A percentile compares a stretch with the other conserved stretches of the same genome.
Conservation (phyloP, 352 stramenopile genomes). For the Globisporangium viniferum region DNA sequence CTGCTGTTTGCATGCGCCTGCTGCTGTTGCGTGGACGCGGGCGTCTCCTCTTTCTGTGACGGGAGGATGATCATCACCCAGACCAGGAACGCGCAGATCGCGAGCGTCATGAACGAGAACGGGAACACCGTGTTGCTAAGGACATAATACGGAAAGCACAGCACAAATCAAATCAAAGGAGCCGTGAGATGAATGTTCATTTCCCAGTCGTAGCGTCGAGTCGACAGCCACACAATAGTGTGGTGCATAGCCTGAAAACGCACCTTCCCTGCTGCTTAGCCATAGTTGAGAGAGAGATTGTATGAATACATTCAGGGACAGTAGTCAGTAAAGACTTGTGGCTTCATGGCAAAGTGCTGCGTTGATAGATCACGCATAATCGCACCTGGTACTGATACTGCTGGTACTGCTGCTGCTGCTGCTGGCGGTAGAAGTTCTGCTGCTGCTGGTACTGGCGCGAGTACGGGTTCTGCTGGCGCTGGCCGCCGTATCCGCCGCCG, state of each 20-base stretch:
- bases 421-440: constrained; percentile 44
- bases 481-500: constrained; percentile 12
- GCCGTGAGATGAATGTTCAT: background rate
- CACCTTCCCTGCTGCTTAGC: constrained; percentile 1
- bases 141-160: background rate
- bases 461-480: constrained; percentile 13
- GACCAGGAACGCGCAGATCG: constrained; percentile 30
- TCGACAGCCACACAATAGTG: background rate
- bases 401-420: constrained; percentile 46
- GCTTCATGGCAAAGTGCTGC: background rate
- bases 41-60: constrained; percentile 12
- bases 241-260: background rate
- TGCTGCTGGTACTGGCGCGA: constrained; percentile 36
- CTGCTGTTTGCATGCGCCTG: constrained; percentile 3
- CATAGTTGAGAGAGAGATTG: background rate
- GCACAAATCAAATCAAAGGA: background rate
- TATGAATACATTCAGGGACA: background rate
- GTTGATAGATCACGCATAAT: background rate
- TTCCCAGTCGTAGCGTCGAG: background rate
- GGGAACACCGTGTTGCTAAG: constrained; percentile 36
- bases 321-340: background rate
- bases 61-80: constrained; percentile 48
- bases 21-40: constrained; percentile 1
- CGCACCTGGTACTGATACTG: constrained; percentile 29
- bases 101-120: constrained; percentile 44